Conservation (phyloP, 805 yeast genomes). For the Saturnispora besseyi region DNA sequence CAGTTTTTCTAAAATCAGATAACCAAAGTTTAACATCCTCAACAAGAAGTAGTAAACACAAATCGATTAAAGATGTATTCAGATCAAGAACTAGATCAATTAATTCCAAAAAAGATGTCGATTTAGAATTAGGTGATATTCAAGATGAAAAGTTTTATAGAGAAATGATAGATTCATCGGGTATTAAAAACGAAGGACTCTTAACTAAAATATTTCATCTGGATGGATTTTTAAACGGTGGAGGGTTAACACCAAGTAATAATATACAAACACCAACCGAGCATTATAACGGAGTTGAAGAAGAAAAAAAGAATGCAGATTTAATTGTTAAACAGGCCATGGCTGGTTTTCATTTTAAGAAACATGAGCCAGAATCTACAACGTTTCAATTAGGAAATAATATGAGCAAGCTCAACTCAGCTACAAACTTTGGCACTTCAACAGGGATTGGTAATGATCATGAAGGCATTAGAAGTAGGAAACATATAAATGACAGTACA, state of each 20-base stretch:
- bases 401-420: background rate
- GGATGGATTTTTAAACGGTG: slow-evolving; percentile 12
- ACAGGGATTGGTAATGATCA: background rate
- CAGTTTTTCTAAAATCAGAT: background rate
- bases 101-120: slow-evolving; percentile 3
- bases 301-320: slow-evolving; percentile 46
- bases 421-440: background rate
- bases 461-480: background rate
- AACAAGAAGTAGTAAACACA: background rate
- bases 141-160: slow-evolving; percentile 1
- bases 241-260: slow-evolving; percentile 11
- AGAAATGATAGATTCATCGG: background rate
- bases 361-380: background rate
- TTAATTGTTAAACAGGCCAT: slow-evolving; percentile 31
- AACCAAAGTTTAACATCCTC: background rate
- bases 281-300: slow-evolving; percentile 12
- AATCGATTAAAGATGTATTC: slow-evolving; percentile 3
- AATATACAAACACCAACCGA: background rate
- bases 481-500: background rate
- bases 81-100: slow-evolving; percentile 10
- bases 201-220: slow-evolving; percentile 11
- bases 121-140: background rate
- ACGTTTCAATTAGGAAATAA: slow-evolving; percentile 1
- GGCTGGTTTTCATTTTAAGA: background rate
- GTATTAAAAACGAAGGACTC: slow-evolving; percentile 3